Base-by-base conservation (phyloP, 805 yeast genomes). In the Torulaspora gathmanii region DNA sequence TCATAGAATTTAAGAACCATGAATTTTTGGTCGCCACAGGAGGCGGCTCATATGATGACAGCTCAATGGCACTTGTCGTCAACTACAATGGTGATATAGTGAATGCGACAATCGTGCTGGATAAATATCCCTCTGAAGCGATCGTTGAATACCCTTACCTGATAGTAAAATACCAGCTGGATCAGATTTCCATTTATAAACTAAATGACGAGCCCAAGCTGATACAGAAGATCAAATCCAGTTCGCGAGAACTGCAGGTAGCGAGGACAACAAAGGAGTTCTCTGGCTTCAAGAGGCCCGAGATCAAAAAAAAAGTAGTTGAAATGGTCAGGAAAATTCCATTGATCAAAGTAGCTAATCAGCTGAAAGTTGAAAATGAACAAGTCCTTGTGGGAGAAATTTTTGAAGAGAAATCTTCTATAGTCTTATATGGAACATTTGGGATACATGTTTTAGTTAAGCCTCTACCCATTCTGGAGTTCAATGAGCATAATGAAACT, bases 21-120 rank as follows among this genome's bases (percentile, higher is more conserved):
- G 58, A 57, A 29, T 57, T 60, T 45, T 36, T 63, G 13, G 58
- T 64, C 4, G 53, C 56, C 20, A 53, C 66, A 0, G 66, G 69
- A 8, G 68, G 69, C 2, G 50, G 46, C 1, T 42, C 56, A 3
- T 33, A 37, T 13, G 54, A 50, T 2, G 61, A 60, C 35, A 55
- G 51, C 20, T 56, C 66, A 2, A 63, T 64, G 60, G 63, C 58
- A 3, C 51, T 64, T n/a, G 54, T 61, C 4, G 53, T 64, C 3
- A 57, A 61, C 44, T 49, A 53, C 41, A 27, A 53, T 4, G 69
- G 69, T 26, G 65, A 63, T 37, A 59, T 63, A 7, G 57, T 57
- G 5, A 60, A 60, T 29, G 64, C 63, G 10, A 61, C 65, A 6
- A 47, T 61, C 8, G 56, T 58, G 17, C 44, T 63, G 10, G 58